phyloP scores from a whole-genome alignment of 116 monocot genomes.

The Thalassia testudinum region DNA sequence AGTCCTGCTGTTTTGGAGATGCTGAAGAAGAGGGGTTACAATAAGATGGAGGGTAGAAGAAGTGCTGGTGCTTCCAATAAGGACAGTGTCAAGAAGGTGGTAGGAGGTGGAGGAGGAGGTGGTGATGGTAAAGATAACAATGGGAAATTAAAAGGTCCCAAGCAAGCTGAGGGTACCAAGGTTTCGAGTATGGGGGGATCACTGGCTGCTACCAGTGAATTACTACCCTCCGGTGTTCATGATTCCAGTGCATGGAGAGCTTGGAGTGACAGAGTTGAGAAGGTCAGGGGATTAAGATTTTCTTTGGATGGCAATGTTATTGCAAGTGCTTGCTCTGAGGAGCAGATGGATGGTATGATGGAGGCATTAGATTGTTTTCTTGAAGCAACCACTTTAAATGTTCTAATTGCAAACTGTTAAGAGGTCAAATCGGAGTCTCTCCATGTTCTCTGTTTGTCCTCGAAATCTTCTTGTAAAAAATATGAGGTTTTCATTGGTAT shows the following conservation, averaged over 20 bases:
- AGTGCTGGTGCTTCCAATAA: slow-evolving; percentile 6
- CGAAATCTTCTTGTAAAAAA: too few relatives aligned
- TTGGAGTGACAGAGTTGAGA: slow-evolving; percentile 91
- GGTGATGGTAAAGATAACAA: neutral
- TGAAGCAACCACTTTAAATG: too few relatives aligned
- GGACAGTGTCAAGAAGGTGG: neutral
- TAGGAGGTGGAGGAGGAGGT: slow-evolving; percentile 1
- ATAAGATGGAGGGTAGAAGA: slow-evolving; percentile 26
- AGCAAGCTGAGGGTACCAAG: slow-evolving; percentile 8
- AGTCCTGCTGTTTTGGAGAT: slow-evolving; percentile 48
- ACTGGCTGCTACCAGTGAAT: slow-evolving; percentile 5
- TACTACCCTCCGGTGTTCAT: slow-evolving; percentile 7
- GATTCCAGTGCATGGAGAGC: slow-evolving; percentile 39
- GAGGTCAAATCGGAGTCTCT: neutral
- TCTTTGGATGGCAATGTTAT: slow-evolving; percentile 60
- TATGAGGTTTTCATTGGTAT: too few relatives aligned
- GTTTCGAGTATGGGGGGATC: slow-evolving; percentile 4
- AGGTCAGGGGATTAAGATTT: slow-evolving; percentile 60
- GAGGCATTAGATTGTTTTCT: too few relatives aligned
- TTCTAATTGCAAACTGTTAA: too few relatives aligned
- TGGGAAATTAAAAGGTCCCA: neutral
- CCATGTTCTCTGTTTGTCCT: neutral
- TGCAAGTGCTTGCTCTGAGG: slow-evolving; percentile 14
- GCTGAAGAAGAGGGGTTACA: slow-evolving; percentile 58
- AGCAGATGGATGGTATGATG: slow-evolving; percentile 18